These are phyloP conservation scores for Eucalyptus pauciflora DNA, from an alignment of 345 rosid genomes.

Conservation along the genomic window DNA sequence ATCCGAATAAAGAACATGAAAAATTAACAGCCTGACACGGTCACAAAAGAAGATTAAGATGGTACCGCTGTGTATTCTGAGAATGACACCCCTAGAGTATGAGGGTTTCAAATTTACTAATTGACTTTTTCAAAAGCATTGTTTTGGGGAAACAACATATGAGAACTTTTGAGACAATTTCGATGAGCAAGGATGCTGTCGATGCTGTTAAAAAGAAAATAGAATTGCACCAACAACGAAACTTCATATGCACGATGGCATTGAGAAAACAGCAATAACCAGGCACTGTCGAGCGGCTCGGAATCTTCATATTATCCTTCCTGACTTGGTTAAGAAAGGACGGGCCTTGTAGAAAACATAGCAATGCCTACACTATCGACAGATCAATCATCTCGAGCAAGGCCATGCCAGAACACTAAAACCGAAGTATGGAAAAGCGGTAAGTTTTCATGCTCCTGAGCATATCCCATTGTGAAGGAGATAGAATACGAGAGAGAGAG, in stretches of 20 bases:
- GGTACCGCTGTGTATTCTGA: fast-evolving
- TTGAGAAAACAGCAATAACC: neutral
- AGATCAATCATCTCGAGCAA: neutral
- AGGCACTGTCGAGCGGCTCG: neutral
- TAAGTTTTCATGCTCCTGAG: neutral
- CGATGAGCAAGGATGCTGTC: neutral
- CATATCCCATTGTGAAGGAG: neutral
- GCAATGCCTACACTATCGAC: neutral
- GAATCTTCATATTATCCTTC: neutral
- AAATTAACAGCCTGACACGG: too few relatives aligned
- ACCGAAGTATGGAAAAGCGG: neutral
- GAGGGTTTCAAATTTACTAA: neutral
- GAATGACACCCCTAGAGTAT: neutral
- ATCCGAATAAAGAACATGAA: too few relatives aligned
- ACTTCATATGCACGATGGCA: neutral
- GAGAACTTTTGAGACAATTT: neutral
- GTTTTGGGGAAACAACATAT: neutral
- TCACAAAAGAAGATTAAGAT: too few relatives aligned
- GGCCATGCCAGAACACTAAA: neutral
- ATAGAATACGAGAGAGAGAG: neutral
- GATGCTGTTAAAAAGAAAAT: neutral
- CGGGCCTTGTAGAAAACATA: neutral
- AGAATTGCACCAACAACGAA: neutral
- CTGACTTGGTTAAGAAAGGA: neutral
- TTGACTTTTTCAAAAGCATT: neutral